These are phyloP conservation scores for Cyclotella cryptica DNA, from an alignment of 108 stramenopile species.

Conservation along the genomic window DNA sequence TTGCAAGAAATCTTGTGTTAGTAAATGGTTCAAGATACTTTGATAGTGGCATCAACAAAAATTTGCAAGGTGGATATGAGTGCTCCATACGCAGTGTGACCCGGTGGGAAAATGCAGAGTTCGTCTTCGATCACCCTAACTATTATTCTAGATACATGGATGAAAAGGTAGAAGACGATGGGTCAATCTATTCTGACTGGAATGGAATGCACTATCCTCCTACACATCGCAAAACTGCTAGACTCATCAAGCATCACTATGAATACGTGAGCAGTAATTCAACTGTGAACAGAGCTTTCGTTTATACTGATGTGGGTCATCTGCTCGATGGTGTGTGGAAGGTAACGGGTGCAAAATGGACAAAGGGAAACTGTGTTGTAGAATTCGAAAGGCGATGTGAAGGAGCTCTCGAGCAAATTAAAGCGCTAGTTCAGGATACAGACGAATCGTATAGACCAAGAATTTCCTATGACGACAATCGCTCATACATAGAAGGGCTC, in stretches of 20 bases:
- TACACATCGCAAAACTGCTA: slow-evolving; percentile 59
- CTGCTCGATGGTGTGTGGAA: slow-evolving; percentile 73
- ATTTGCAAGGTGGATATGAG: slow-evolving; percentile 83
- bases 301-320: slow-evolving; percentile 83
- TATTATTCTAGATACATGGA: slow-evolving; percentile 82
- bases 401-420: slow-evolving; percentile 6
- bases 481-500: slow-evolving; percentile 56
- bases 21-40: slow-evolving; percentile 54
- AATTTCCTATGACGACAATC: slow-evolving; percentile 61
- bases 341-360: slow-evolving; percentile 67
- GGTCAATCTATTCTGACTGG: slow-evolving; percentile 68
- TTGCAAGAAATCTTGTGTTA: slow-evolving; percentile 22
- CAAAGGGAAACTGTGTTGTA: slow-evolving; percentile 73
- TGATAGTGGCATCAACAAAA: slow-evolving; percentile 8
- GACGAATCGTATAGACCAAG: slow-evolving; percentile 70
- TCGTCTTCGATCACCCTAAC: slow-evolving; percentile 77
- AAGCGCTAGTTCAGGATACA: slow-evolving; percentile 73
- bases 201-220: slow-evolving; percentile 72
- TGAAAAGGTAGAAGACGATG: slow-evolving; percentile 65
- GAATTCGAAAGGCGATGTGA: slow-evolving; percentile 78
- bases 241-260: slow-evolving; percentile 28
- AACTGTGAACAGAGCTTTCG: slow-evolving; percentile 38
- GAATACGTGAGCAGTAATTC: slow-evolving; percentile 26
- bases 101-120: slow-evolving; percentile 70
- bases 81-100: slow-evolving; percentile 83